These are phyloP conservation scores for Scheffersomyces stipitis DNA, from an alignment of 805 yeast genomes.

Conservation along the genomic window DNA sequence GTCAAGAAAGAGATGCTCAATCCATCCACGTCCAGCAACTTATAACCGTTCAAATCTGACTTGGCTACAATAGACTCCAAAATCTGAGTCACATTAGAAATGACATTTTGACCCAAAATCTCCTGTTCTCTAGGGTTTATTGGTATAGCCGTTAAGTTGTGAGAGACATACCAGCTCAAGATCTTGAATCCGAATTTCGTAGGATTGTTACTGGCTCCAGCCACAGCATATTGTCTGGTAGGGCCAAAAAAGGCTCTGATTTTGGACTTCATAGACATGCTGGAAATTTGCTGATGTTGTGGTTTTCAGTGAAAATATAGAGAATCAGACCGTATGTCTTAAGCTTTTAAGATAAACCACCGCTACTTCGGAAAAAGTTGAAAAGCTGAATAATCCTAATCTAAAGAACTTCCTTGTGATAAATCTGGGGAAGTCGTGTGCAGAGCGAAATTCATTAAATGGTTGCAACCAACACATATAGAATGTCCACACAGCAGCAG, in stretches of 20 bases:
- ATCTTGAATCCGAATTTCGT: conserved; percentile 71
- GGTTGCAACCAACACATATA: too few species aligned
- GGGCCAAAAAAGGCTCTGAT: conserved; percentile 52
- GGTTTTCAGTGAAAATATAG: background rate
- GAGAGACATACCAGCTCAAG: conserved; percentile 62
- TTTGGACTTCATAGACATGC: conserved; percentile 38
- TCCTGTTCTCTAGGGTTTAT: conserved; percentile 56
- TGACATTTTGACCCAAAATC: conserved; percentile 47
- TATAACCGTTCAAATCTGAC: conserved; percentile 21
- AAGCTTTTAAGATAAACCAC: too few species aligned
- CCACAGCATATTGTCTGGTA: conserved; percentile 56
- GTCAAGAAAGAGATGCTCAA: conserved; percentile 69
- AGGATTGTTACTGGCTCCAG: conserved; percentile 69
- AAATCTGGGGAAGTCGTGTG: too few species aligned
- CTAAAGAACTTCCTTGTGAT: too few species aligned
- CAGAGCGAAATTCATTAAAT: too few species aligned
- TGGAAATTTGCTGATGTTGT: too few species aligned
- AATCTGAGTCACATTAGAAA: conserved; percentile 27
- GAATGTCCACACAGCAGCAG: too few species aligned
- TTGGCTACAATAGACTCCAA: conserved; percentile 18
- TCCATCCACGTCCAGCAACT: conserved; percentile 38
- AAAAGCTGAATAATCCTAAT: too few species aligned
- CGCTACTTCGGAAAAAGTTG: too few species aligned
- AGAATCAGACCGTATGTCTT: too few species aligned
- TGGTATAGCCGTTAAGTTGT: conserved; percentile 60